Evolutionary conservation across 1,284 basidiomycete genomes (phyloP).

Genomic region (Cutaneotrichosporon sp.): DNA sequence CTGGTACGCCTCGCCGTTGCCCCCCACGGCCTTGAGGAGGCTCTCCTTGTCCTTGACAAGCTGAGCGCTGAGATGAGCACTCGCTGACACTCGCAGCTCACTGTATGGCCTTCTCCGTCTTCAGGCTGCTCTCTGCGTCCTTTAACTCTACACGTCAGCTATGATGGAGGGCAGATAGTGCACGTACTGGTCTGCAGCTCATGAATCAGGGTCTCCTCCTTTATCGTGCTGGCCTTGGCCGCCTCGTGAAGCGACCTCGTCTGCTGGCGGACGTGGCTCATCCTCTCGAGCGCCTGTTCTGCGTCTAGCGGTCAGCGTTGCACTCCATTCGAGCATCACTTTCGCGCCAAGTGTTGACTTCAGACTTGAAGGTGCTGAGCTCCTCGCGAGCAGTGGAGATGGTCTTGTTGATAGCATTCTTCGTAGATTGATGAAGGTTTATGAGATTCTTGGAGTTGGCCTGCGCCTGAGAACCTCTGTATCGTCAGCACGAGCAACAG

Average conservation of each 20-base stretch:
- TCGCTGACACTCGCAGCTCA: not conserved
- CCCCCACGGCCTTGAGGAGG: not conserved
- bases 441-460: not conserved
- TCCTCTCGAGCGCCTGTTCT: not conserved
- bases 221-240: not conserved
- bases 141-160: conserved; percentile 3
- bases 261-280: not conserved
- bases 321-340: not conserved
- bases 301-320: not conserved
- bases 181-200: not conserved
- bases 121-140: not conserved
- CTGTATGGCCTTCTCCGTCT: not conserved
- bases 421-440: not conserved
- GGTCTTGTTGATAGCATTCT: not conserved
- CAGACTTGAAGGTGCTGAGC: not conserved
- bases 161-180: no score
- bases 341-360: not conserved
- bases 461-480: not conserved
- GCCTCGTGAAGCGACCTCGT: not conserved
- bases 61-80: not conserved
- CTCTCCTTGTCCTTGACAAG: not conserved
- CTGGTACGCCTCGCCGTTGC: not conserved
- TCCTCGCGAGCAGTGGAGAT: not conserved
- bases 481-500: not conserved
- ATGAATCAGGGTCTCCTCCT: not conserved